Percentiles rank a stretch among this genome's conserved stretches.
Conservation (phyloP, 345 rosid genomes). For the Syzygium aqueum region DNA sequence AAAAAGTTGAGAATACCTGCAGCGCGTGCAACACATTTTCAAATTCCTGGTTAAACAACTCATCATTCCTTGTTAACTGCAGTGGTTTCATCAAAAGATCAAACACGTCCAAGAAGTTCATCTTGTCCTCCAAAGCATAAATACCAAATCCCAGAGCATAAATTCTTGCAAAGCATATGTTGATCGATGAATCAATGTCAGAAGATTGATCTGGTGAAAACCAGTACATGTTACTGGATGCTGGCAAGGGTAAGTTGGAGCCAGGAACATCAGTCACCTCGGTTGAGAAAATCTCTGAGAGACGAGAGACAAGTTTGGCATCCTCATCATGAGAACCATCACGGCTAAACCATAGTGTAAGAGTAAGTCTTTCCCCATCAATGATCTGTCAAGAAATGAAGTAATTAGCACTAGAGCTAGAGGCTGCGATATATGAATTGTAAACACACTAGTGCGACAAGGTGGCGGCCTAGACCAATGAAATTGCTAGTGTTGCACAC, state of each 20-base stretch:
- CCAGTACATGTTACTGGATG: conserved; percentile 82
- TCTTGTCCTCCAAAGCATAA: conserved; percentile 25
- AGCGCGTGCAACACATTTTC: conserved; percentile 63
- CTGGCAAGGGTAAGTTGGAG: conserved; percentile 40
- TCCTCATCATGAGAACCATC: conserved; percentile 76
- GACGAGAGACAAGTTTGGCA: conserved; percentile 60
- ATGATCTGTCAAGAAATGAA: conserved; percentile 36
- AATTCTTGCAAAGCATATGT: conserved; percentile 64
- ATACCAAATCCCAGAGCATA: conserved; percentile 50
- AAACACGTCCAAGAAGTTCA: conserved; percentile 12
- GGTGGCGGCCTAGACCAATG: neutral
- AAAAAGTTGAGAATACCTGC: conserved; percentile 43
- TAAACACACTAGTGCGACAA: neutral
- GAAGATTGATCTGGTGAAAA: conserved; percentile 36
- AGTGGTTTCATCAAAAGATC: conserved; percentile 39
- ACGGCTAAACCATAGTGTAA: conserved; percentile 86
- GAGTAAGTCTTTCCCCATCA: conserved; percentile 82
- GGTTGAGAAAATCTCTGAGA: conserved; percentile 22
- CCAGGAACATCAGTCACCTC: neutral
- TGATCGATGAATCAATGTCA: conserved; percentile 36
- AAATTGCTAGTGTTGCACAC: neutral
- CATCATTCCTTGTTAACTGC: conserved; percentile 47
- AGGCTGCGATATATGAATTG: neutral
- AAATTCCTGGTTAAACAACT: conserved; percentile 33
- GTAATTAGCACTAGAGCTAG: neutral